These are phyloP conservation scores for Diaporthe amygdali DNA, from an alignment of 2,329 filamentous ascomycete genomes.

Conservation along the genomic window DNA sequence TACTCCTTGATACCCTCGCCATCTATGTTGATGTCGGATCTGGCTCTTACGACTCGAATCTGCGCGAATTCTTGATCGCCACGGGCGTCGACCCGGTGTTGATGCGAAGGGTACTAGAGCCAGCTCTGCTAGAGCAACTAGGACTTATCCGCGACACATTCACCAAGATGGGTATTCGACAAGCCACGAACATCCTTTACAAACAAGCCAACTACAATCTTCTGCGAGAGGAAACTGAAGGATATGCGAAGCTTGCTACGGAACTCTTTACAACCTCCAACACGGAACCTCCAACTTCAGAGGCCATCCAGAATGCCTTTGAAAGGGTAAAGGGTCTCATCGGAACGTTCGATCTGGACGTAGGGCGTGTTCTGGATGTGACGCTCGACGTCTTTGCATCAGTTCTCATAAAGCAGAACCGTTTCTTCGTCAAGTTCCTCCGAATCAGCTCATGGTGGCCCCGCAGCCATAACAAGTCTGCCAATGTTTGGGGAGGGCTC, in stretches of 20 bases:
- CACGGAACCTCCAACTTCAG: slow-evolving; percentile 73
- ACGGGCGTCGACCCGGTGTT: slow-evolving; percentile 74
- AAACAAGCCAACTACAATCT: slow-evolving; percentile 97
- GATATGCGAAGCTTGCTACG: slow-evolving; percentile 94
- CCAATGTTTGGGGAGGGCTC: slow-evolving; percentile 66
- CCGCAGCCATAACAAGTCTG: slow-evolving; percentile 56
- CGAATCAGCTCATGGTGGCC: slow-evolving; percentile 98
- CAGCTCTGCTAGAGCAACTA: slow-evolving; percentile 73
- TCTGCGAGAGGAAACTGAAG: slow-evolving; percentile 92
- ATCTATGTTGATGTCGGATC: slow-evolving; percentile 77
- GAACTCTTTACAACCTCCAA: slow-evolving; percentile 92
- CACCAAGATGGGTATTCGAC: slow-evolving; percentile 79
- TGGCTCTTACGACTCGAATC: slow-evolving; percentile 47
- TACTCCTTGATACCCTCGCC: slow-evolving; percentile 85
- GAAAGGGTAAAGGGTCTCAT: slow-evolving; percentile 93
- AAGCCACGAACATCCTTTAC: slow-evolving; percentile 92
- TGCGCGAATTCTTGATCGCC: slow-evolving; percentile 73
- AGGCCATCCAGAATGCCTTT: slow-evolving; percentile 83
- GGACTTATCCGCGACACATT: slow-evolving; percentile 88
- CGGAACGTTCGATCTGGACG: slow-evolving; percentile 95
- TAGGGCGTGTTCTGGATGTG: slow-evolving; percentile 91
- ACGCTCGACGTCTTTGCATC: slow-evolving; percentile 95
- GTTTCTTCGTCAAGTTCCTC: slow-evolving; percentile 93
- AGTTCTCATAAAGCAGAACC: slow-evolving; percentile 88
- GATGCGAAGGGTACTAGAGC: slow-evolving; percentile 85